phyloP scores from a whole-genome alignment of 1,284 basidiomycete genomes.

The Heterobasidion irregulare region DNA sequence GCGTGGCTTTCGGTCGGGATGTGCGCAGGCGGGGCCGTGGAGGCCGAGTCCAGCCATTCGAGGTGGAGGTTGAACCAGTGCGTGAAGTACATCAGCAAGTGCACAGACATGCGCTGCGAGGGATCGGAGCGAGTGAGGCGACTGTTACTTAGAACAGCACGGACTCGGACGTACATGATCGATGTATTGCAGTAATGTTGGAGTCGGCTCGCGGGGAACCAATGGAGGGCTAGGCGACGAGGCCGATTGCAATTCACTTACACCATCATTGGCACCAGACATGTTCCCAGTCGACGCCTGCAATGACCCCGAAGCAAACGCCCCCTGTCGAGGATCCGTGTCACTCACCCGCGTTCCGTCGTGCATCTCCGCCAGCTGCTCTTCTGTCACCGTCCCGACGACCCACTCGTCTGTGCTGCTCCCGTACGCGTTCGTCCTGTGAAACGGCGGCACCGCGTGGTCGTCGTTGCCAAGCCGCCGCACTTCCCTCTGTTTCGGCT shows the following conservation, averaged over 20 bases:
- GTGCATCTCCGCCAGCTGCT: neutral
- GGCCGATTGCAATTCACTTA: neutral
- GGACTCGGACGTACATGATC: slow-evolving; percentile 46
- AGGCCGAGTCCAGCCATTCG: slow-evolving; percentile 14
- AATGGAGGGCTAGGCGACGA: neutral
- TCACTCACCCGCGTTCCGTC: neutral
- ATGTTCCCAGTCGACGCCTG: slow-evolving; percentile 29
- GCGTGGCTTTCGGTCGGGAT: neutral
- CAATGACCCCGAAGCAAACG: slow-evolving; percentile 5
- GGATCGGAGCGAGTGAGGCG: neutral
- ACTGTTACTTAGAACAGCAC: slow-evolving; percentile 2
- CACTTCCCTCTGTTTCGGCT: slow-evolving; percentile 11
- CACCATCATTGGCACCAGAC: slow-evolving; percentile 8
- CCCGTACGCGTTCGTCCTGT: neutral
- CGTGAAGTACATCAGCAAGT: slow-evolving; percentile 75
- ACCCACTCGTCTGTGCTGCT: neutral
- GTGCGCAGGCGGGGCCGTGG: neutral
- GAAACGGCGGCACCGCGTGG: neutral
- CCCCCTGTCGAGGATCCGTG: neutral
- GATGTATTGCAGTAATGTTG: slow-evolving; percentile 43
- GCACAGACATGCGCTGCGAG: slow-evolving; percentile 55
- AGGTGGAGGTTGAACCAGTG: slow-evolving; percentile 68
- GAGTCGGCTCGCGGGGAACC: slow-evolving; percentile 44
- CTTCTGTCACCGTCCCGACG: slow-evolving; percentile 4
- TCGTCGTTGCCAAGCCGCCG: neutral